These are phyloP conservation scores for Carex pumila DNA, from an alignment of 176 grass and related monocot genomes.

Conservation along the genomic window DNA sequence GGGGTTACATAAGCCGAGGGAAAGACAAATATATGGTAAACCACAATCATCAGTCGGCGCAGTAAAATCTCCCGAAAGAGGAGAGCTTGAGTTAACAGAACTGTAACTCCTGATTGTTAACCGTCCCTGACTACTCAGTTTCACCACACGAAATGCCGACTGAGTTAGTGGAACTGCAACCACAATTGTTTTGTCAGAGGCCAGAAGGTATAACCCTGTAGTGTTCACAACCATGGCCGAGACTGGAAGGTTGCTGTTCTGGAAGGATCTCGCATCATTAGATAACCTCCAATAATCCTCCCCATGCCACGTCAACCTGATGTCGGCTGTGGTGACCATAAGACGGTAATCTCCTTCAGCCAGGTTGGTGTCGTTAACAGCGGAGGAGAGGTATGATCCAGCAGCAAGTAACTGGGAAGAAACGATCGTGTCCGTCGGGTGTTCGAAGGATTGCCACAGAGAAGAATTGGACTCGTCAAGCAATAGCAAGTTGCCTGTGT, in stretches of 20 bases:
- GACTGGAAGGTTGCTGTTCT: conserved; percentile 34
- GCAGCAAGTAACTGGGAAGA: conserved; percentile 41
- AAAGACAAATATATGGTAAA: conserved; percentile 43
- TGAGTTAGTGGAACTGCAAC: conserved; percentile 20
- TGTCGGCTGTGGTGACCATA: conserved; percentile 10
- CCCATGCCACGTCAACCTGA: conserved; percentile 45
- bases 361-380: conserved; percentile 18
- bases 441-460: conserved; percentile 76
- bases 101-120: conserved; percentile 46
- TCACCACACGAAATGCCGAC: conserved; percentile 49
- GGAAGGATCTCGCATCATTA: conserved; percentile 42
- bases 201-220: conserved; percentile 40
- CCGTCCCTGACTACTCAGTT: conserved; percentile 35
- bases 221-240: conserved; percentile 48
- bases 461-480: conserved; percentile 46
- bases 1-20: conserved; percentile 40
- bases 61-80: conserved; percentile 29
- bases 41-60: conserved; percentile 50
- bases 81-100: conserved; percentile 45
- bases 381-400: conserved; percentile 35
- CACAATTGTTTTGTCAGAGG: conserved; percentile 30
- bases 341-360: conserved; percentile 43
- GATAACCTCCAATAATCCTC: conserved; percentile 65
- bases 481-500: conserved; percentile 72
- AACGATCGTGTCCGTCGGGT: conserved; percentile 54